Conservation (phyloP, 169 alveolate genomes). For the Plasmodium gallinaceum region DNA sequence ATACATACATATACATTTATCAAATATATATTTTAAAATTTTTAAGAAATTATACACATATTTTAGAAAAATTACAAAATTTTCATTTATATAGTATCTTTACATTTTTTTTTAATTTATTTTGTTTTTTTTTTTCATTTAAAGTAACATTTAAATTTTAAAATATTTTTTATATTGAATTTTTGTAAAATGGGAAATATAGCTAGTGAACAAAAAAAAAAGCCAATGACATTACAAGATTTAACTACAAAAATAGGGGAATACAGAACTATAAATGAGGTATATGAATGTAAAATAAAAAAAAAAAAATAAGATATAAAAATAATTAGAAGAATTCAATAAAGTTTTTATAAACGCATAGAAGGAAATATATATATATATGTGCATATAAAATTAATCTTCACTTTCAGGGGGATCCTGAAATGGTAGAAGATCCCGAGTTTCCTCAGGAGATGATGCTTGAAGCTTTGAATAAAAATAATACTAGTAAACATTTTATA, state of each 20-base stretch:
- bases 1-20: neutral
- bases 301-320: neutral
- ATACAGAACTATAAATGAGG: constrained; percentile 70
- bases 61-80: neutral
- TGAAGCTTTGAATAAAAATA: constrained; percentile 77
- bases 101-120: too few relatives aligned
- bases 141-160: neutral
- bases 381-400: constrained; percentile 25
- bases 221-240: constrained; percentile 44
- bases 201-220: constrained; percentile 49
- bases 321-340: neutral
- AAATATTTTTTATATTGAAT: neutral
- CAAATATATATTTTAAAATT: neutral
- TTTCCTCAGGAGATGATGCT: constrained; percentile 80
- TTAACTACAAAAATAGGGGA: constrained; percentile 70
- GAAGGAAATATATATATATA: neutral
- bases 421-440: constrained; percentile 83
- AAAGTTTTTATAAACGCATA: neutral
- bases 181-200: constrained; percentile 58
- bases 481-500: constrained; percentile 49
- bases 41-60: neutral
- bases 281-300: neutral
- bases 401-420: constrained; percentile 82
- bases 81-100: too few relatives aligned
- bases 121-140: neutral